Evolutionary conservation across 768 basidiomycete species (phyloP).

Genomic region (Mycena venus): DNA sequence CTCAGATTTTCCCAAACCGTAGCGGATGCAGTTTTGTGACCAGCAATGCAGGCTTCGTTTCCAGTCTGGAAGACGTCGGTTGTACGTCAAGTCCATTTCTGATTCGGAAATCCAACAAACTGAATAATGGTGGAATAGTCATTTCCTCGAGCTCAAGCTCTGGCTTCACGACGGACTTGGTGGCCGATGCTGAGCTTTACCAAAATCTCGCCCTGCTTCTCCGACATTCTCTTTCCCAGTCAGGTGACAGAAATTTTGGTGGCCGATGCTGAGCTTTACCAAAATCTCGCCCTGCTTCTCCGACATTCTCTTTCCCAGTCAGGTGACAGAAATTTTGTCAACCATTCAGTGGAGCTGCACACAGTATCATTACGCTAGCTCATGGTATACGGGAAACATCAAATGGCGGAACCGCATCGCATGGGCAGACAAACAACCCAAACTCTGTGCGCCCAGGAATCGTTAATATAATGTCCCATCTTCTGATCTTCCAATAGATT

Average conservation of each 20-base stretch:
- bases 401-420: background rate
- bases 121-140: background rate
- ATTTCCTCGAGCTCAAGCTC: constrained; percentile 3
- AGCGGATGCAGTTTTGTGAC: background rate
- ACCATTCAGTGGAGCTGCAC: background rate
- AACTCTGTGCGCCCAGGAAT: background rate
- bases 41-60: background rate
- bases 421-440: background rate
- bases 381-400: background rate
- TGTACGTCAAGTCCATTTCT: background rate
- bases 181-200: constrained; percentile 13
- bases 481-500: background rate
- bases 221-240: constrained; percentile 14
- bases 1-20: background rate
- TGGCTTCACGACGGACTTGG: constrained; percentile 10
- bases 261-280: background rate
- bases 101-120: background rate
- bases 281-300: constrained; percentile 8
- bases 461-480: background rate
- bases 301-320: constrained; percentile 12
- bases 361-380: constrained; percentile 5
- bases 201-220: constrained; percentile 3
- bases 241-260: background rate
- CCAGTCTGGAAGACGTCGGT: background rate
- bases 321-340: background rate